These are phyloP conservation scores for Globisporangium apiculatum DNA, from an alignment of 352 stramenopile genomes.

Conservation along the genomic window DNA sequence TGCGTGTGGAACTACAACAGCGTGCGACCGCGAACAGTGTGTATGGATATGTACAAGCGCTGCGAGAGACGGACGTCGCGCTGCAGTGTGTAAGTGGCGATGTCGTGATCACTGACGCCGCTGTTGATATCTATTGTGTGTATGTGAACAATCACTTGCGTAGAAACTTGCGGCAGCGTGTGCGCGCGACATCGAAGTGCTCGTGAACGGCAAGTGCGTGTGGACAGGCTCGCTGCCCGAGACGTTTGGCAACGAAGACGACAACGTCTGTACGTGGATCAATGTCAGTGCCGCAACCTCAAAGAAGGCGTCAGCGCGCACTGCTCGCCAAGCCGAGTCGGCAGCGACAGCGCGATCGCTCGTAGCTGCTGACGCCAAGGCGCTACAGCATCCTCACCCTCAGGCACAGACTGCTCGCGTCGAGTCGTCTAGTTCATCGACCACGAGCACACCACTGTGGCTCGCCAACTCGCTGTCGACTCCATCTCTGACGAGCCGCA, in stretches of 20 bases:
- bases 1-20: constrained; percentile 84
- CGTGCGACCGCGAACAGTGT: constrained; percentile 17
- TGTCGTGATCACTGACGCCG: not conserved
- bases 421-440: not conserved
- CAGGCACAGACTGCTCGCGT: not conserved
- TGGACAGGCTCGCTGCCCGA: constrained; percentile 75
- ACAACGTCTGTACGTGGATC: constrained; percentile 65
- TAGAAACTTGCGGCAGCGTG: constrained; percentile 26
- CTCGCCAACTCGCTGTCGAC: constrained; percentile 1
- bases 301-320: constrained; percentile 24
- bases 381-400: too few species aligned
- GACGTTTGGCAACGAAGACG: constrained; percentile 58
- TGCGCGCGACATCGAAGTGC: constrained; percentile 57
- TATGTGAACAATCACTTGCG: too few species aligned
- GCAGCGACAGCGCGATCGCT: not conserved
- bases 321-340: constrained; percentile 8
- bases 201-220: constrained; percentile 47
- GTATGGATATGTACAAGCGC: not conserved
- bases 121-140: not conserved
- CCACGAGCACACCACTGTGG: constrained; percentile 10
- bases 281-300: constrained; percentile 26
- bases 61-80: not conserved
- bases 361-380: not conserved
- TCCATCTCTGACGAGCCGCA: not conserved
- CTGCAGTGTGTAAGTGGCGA: too few species aligned